Base-by-base conservation (phyloP, 805 yeast genomes). In the Barnettozyma pratensis region DNA sequence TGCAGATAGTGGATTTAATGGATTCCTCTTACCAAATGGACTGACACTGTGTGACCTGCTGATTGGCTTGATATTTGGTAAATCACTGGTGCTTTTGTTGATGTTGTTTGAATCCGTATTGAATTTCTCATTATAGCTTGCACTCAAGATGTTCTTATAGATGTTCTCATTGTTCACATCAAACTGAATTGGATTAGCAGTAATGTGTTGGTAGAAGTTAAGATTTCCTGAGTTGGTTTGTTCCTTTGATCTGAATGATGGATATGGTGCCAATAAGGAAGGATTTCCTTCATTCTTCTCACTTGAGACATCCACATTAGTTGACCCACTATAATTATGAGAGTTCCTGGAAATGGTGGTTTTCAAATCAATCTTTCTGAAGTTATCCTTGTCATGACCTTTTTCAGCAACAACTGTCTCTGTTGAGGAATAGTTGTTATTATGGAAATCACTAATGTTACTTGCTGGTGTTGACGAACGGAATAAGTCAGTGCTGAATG, bases 81-180 rank as follows among this genome's bases (percentile, higher is more conserved):
- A 19, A 19, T 19, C 19, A 19, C 19, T 19, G 19, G 19, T 19
- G 19, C 19, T 19, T 19, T 19, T 19, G 19, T 19, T 19, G 19
- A 19, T 19, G 19, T 19, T 19, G 19, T 19, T 19, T 19, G 19
- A 19, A 19, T 19, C 19, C 19, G 3, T 19, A 19, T 30, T 12
- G 25, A 5, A 26, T 4, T 27, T 27, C 7, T 14, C 35, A n/a
- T 19, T 26, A 12, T 37, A n/a, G 12, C 25, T 30, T 27, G 32
- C 44, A 6, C 28, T 8, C n/a, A 40, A 32, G 8, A 32, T 27
- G 5, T 29, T 12, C 14, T 27, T 30, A 29, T 32, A 25, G 7
- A 47, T 5, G 29, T 47, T 47, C 27, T 47, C 50, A 40, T 47
- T n/a, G 34, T 44, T 47, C 9, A 8, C 8, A 2, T 37, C 29